Percentiles rank a stretch among this genome's conserved stretches.
phyloP scores from a whole-genome alignment of 805 yeast genomes.

The Yarrowia sp. region DNA sequence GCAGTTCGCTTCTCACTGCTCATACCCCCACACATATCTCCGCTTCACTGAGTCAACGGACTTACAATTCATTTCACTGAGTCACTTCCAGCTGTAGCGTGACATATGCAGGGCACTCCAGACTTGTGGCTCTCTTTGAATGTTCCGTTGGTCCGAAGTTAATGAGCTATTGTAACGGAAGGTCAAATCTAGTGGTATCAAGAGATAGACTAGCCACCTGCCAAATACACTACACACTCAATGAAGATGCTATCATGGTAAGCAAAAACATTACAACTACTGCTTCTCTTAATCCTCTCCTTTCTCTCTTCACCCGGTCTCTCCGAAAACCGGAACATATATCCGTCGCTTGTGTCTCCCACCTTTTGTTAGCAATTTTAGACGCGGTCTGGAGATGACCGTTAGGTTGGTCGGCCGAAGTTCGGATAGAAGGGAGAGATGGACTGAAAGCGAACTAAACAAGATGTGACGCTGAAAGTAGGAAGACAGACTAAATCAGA shows the following conservation, averaged over 20 bases:
- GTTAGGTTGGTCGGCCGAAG: background rate
- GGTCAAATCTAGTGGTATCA: too few relatives aligned
- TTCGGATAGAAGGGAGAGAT: background rate
- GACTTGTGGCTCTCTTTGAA: background rate
- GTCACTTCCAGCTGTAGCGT: background rate
- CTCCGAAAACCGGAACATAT: slow-evolving; percentile 12
- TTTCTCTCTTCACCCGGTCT: background rate
- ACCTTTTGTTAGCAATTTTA: background rate
- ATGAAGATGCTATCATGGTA: too few relatives aligned
- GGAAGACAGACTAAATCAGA: background rate
- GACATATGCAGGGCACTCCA: background rate
- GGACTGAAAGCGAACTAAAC: too few relatives aligned
- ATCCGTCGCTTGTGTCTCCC: background rate
- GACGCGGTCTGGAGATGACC: background rate
- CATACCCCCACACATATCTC: slow-evolving; percentile 12
- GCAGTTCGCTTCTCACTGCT: background rate
- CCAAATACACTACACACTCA: too few relatives aligned
- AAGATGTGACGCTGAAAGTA: too few relatives aligned
- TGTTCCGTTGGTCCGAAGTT: slow-evolving; percentile 15
- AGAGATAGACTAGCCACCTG: too few relatives aligned
- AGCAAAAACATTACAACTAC: too few relatives aligned
- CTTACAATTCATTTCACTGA: background rate
- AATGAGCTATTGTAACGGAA: too few relatives aligned
- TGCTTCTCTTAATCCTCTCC: too few relatives aligned
- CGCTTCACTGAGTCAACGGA: slow-evolving; percentile 17